Base-by-base conservation (phyloP, 2,329 filamentous ascomycete species). In the Monosporascus sp. region DNA sequence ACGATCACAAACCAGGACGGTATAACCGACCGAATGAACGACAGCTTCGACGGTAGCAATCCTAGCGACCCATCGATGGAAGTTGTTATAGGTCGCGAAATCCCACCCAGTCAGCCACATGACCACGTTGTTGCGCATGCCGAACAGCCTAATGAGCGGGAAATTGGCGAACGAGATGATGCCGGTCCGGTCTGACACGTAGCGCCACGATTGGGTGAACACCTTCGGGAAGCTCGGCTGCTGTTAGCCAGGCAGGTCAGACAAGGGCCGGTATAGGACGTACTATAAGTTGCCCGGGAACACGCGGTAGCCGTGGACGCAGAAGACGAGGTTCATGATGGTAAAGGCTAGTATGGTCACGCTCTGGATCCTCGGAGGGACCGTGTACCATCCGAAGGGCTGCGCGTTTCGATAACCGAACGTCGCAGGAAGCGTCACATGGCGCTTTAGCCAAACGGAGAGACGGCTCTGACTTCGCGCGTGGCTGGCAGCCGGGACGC, bases 41-140 rank as follows among this genome's bases (percentile, higher is more conserved):
- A 87, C 73, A 1, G 83, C 85, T 58, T 87, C 77, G 0, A 84
- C 53, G 0, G 84, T 85, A 6, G 83, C 77, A 2, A 87, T 74
- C 19, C 85, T 75, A 0, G 86, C 85, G 3, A 85, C 74, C 75
- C 84, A 85, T 0, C 86, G 80, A 66, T 89, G 86, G 50, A 88
- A 87, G 41, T 82, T 77, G 59, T 83, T 88, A 61, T 83, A 88
- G 0, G 82, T 84, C 2, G 77, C 76, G 64, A 86, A 88, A 11
- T 81, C 83, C 85, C 86, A 89, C 0, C 85, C 85, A 0, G 86
- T 88, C 0, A 84, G 64, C 82, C 82, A 86, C 52, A 87, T 71
- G 17, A 88, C 74, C 0, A 84, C 62, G 50, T 89, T 87, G 56
- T 89, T 90, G 9, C 86, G 75, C 63, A 82, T 81, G 0, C 80